Conservation (phyloP, 768 basidiomycete genomes). For the Ramaria rubella region DNA sequence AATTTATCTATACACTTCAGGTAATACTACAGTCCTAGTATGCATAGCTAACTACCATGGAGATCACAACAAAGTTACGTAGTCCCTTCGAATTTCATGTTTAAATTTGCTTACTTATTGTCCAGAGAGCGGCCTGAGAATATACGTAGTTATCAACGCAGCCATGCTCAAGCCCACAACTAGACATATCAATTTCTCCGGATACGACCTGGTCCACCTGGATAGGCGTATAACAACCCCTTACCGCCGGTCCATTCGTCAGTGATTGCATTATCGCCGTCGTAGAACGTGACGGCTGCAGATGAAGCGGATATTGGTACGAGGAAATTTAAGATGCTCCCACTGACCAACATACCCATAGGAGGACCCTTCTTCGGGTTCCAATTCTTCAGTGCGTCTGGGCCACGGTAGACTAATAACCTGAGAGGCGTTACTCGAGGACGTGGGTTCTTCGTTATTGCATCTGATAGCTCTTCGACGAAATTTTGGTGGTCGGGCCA, state of each 20-base stretch:
- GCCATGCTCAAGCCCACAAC: neutral
- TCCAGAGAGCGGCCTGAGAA: no score
- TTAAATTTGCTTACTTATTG: no score
- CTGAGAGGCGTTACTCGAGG: neutral
- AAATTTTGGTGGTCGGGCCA: constrained; percentile 10
- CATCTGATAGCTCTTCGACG: constrained; percentile 4
- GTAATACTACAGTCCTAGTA: no score
- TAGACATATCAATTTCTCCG: neutral
- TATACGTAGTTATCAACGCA: no score
- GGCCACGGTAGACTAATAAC: neutral
- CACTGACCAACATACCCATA: neutral
- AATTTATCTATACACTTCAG: no score
- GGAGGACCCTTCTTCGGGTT: constrained; percentile 5
- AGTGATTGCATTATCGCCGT: neutral
- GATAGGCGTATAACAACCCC: constrained; percentile 5
- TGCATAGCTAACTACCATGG: no score
- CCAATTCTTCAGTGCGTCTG: neutral
- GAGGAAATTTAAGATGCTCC: neutral
- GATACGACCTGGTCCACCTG: constrained; percentile 4
- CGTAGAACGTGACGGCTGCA: constrained; percentile 4
- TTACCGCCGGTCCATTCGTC: constrained; percentile 6
- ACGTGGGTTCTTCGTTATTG: neutral
- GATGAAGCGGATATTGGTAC: neutral
- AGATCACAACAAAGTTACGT: no score
- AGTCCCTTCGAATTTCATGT: no score